phyloP scores from a whole-genome alignment of 305 asterid genomes.

The Fraxinus paxiana region DNA sequence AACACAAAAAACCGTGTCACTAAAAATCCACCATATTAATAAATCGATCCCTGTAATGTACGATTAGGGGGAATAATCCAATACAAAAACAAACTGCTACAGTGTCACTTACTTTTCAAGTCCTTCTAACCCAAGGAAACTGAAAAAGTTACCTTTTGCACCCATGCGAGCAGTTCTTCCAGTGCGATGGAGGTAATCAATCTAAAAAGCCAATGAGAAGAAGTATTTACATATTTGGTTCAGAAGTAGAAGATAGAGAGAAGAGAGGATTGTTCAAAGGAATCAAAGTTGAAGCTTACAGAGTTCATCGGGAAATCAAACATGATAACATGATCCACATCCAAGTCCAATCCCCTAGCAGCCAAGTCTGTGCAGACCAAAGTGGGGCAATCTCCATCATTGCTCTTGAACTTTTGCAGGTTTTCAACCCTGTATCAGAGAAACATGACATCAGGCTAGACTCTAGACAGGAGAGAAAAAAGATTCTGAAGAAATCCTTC shows the following conservation, averaged over 20 bases:
- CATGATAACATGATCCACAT: slow-evolving; percentile 97
- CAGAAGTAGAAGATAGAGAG: neutral
- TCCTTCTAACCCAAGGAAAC: neutral
- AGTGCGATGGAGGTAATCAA: slow-evolving; percentile 96
- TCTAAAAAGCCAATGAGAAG: slow-evolving; percentile 38
- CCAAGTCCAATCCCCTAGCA: slow-evolving; percentile 97
- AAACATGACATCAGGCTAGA: slow-evolving; percentile 23
- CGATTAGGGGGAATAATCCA: neutral
- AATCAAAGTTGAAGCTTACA: slow-evolving; percentile 44
- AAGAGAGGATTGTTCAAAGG: neutral
- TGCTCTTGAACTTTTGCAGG: slow-evolving; percentile 72
- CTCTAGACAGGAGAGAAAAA: neutral
- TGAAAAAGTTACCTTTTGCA: slow-evolving; percentile 66
- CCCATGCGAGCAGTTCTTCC: slow-evolving; percentile 99
- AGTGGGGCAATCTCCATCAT: slow-evolving; percentile 95
- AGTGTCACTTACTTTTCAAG: neutral
- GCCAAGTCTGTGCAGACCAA: slow-evolving; percentile 98
- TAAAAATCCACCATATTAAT: neutral
- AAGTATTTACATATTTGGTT: slow-evolving; percentile 6
- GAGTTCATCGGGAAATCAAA: slow-evolving; percentile 92
- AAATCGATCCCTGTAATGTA: neutral
- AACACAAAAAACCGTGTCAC: neutral
- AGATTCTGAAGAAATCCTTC: neutral
- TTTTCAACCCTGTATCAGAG: slow-evolving; percentile 59
- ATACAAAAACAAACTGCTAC: neutral